These are phyloP conservation scores for Staphylotrichum tortipilum DNA, from an alignment of 495 filamentous ascomycete genomes.

Conservation along the genomic window DNA sequence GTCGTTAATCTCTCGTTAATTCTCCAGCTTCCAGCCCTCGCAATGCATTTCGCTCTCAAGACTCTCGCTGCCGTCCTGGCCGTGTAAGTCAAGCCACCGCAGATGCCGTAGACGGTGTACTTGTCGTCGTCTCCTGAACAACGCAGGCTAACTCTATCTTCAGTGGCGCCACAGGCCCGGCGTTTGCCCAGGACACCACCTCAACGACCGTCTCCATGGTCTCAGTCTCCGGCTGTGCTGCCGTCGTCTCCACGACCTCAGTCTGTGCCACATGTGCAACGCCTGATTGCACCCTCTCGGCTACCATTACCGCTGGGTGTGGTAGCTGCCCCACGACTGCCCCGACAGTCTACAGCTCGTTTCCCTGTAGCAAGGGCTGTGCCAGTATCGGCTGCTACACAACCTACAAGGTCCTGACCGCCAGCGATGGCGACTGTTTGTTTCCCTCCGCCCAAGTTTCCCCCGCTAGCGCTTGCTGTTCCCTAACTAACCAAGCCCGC, in stretches of 20 bases:
- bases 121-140: too few species aligned
- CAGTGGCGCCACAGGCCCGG: background rate
- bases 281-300: constrained; percentile 12
- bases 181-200: background rate
- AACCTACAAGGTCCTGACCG: constrained; percentile 11
- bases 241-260: constrained; percentile 16
- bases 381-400: constrained; percentile 14
- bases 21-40: too few species aligned
- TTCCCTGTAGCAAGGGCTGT: constrained; percentile 18
- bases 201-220: background rate
- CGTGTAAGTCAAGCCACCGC: background rate
- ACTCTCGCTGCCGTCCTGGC: background rate
- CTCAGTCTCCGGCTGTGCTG: constrained; percentile 17
- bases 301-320: constrained; percentile 16
- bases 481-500: too few species aligned
- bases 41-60: background rate
- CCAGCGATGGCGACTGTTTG: too few species aligned
- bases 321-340: constrained; percentile 10
- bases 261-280: constrained; percentile 23
- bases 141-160: too few species aligned
- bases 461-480: too few species aligned
- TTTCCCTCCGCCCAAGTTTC: too few species aligned
- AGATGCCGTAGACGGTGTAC: too few species aligned
- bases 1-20: too few species aligned
- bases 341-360: constrained; percentile 14